These are phyloP conservation scores for Candida awuae DNA, from an alignment of 805 yeast species.

Conservation along the genomic window DNA sequence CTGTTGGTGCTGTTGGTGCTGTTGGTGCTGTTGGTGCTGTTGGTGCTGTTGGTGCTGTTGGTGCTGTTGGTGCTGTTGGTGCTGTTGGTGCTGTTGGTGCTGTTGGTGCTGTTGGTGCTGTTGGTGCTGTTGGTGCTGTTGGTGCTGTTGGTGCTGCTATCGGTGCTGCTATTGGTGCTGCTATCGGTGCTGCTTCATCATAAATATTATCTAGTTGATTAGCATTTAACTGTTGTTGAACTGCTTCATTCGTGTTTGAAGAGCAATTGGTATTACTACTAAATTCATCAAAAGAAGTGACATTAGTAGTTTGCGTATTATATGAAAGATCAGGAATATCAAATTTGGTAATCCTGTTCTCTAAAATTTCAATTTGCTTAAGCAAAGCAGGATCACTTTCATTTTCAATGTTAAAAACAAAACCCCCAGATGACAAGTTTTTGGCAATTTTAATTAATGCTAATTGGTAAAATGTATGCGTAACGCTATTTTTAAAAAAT, in stretches of 20 bases:
- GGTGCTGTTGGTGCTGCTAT: background rate
- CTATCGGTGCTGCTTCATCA: background rate
- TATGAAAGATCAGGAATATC: background rate
- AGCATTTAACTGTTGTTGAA: too few species aligned
- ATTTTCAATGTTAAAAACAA: background rate
- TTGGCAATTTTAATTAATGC: constrained; percentile 1
- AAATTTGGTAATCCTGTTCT: background rate
- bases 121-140: background rate
- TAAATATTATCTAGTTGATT: too few species aligned
- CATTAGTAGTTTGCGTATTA: too few species aligned
- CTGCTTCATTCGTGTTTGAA: too few species aligned
- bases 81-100: background rate
- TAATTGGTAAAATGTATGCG: too few species aligned
- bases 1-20: background rate
- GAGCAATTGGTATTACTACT: too few species aligned
- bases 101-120: background rate
- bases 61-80: background rate
- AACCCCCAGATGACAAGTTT: background rate
- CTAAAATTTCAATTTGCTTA: constrained; percentile 1
- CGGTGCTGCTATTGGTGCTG: background rate
- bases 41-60: background rate
- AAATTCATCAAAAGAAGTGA: too few species aligned
- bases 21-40: background rate
- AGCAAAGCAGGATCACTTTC: background rate
- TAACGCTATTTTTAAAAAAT: too few species aligned